phyloP scores from a whole-genome alignment of 2,329 filamentous ascomycete genomes.

The Samsoniella hepiali region DNA sequence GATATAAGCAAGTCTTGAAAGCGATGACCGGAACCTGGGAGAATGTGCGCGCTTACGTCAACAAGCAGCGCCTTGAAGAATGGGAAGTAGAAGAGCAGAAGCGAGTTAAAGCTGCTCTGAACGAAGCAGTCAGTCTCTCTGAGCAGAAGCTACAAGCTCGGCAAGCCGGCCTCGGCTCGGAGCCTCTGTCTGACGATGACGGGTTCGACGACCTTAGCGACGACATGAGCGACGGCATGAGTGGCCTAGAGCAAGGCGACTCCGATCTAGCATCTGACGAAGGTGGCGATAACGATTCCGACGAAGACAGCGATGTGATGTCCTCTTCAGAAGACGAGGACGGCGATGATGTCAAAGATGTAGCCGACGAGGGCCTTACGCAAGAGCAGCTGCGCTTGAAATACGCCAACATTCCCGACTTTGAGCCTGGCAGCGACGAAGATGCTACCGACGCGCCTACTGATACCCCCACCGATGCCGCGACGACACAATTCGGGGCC shows the following conservation, averaged over 20 bases:
- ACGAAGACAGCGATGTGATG: slow-evolving; percentile 50
- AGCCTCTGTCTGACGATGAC: slow-evolving; percentile 44
- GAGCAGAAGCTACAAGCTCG: slow-evolving; percentile 65
- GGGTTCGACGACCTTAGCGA: slow-evolving; percentile 48
- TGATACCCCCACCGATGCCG: slow-evolving; percentile 25
- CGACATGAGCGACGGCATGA: slow-evolving; percentile 38
- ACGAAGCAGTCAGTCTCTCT: slow-evolving; percentile 69
- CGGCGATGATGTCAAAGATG: slow-evolving; percentile 46
- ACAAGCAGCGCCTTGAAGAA: slow-evolving; percentile 55
- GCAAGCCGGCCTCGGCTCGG: slow-evolving; percentile 52
- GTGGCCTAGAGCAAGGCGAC: slow-evolving; percentile 27
- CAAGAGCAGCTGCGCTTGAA: slow-evolving; percentile 67
- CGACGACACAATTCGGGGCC: slow-evolving; percentile 25
- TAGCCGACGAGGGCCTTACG: slow-evolving; percentile 62
- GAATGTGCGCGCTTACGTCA: slow-evolving; percentile 60
- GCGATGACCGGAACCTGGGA: slow-evolving; percentile 59
- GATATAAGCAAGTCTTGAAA: slow-evolving; percentile 69
- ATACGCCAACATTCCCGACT: slow-evolving; percentile 61
- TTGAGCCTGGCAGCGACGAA: slow-evolving; percentile 27
- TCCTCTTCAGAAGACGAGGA: slow-evolving; percentile 52
- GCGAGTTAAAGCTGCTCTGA: slow-evolving; percentile 65
- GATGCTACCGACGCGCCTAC: slow-evolving; percentile 26
- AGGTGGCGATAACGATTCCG: slow-evolving; percentile 39
- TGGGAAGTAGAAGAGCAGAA: slow-evolving; percentile 65
- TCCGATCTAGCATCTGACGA: slow-evolving; percentile 35